Conservation (phyloP, 1,284 basidiomycete genomes). For the Pseudozyma pruni region DNA sequence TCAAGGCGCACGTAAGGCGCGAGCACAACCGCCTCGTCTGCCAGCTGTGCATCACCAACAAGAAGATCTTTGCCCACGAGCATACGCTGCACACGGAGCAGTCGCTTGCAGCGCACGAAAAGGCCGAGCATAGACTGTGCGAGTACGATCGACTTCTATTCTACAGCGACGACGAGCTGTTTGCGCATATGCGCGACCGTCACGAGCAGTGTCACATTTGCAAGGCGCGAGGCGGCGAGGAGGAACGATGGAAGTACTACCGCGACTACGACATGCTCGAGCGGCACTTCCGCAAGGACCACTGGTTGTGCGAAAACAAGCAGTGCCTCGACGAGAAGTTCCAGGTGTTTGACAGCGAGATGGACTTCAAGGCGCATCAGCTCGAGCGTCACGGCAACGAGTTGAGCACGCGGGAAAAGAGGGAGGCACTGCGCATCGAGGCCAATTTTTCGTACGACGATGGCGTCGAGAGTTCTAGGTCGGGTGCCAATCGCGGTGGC, state of each 20-base stretch:
- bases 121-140: slow-evolving; percentile 83
- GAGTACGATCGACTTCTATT: slow-evolving; percentile 90
- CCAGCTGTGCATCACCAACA: slow-evolving; percentile 86
- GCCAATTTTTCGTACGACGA: slow-evolving; percentile 83
- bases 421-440: slow-evolving; percentile 80
- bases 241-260: slow-evolving; percentile 63
- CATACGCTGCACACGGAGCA: slow-evolving; percentile 83
- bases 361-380: slow-evolving; percentile 93
- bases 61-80: slow-evolving; percentile 96
- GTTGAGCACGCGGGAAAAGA: slow-evolving; percentile 81
- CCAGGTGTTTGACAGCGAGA: slow-evolving; percentile 84
- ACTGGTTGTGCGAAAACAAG: slow-evolving; percentile 81
- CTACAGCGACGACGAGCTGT: slow-evolving; percentile 92
- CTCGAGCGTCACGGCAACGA: slow-evolving; percentile 84
- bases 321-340: slow-evolving; percentile 88
- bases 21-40: slow-evolving; percentile 79
- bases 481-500: slow-evolving; percentile 7
- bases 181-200: slow-evolving; percentile 87
- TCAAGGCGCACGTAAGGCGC: slow-evolving; percentile 81
- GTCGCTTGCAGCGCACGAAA: slow-evolving; percentile 78
- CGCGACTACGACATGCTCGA: slow-evolving; percentile 65
- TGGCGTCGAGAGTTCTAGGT: slow-evolving; percentile 59
- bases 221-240: slow-evolving; percentile 59
- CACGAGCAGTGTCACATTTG: slow-evolving; percentile 99
- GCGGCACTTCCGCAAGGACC: slow-evolving; percentile 70